phyloP scores from a whole-genome alignment of 2,329 filamentous ascomycete genomes.

The Penicillium sp. region DNA sequence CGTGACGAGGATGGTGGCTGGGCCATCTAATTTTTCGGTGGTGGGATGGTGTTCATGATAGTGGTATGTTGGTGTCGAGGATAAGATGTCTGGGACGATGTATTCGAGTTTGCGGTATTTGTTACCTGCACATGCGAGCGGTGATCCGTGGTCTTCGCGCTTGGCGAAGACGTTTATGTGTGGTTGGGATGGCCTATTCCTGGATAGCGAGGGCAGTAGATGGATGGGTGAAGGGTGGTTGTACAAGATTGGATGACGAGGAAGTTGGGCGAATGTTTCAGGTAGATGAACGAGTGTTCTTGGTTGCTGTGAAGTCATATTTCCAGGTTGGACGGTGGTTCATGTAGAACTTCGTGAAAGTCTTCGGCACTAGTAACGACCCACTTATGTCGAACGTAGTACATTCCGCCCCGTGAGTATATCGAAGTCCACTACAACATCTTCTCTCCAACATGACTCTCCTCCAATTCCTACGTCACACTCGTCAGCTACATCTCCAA shows the following conservation, averaged over 20 bases:
- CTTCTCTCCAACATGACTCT: slow-evolving; percentile 21
- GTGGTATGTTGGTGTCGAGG: slow-evolving; percentile 11
- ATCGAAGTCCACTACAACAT: background rate
- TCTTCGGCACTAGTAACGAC: no score
- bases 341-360: background rate
- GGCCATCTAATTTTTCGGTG: slow-evolving; percentile 4
- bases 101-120: slow-evolving; percentile 40
- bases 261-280: slow-evolving; percentile 24
- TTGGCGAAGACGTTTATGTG: slow-evolving; percentile 29
- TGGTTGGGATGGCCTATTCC: slow-evolving; percentile 1
- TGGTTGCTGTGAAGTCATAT: background rate
- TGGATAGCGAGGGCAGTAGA: slow-evolving; percentile 21
- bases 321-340: background rate
- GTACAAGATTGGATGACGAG: slow-evolving; percentile 29
- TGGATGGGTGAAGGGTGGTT: slow-evolving; percentile 30
- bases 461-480: slow-evolving; percentile 36
- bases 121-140: slow-evolving; percentile 33
- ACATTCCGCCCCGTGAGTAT: no score
- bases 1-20: slow-evolving; percentile 31
- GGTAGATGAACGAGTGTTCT: slow-evolving; percentile 17
- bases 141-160: slow-evolving; percentile 34
- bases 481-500: slow-evolving; percentile 27
- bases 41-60: slow-evolving; percentile 15
- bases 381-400: no score
- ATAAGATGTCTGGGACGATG: slow-evolving; percentile 33